Evolutionary conservation across 257 asterid species (phyloP).

Genomic region (Gardenia jasminoides): DNA sequence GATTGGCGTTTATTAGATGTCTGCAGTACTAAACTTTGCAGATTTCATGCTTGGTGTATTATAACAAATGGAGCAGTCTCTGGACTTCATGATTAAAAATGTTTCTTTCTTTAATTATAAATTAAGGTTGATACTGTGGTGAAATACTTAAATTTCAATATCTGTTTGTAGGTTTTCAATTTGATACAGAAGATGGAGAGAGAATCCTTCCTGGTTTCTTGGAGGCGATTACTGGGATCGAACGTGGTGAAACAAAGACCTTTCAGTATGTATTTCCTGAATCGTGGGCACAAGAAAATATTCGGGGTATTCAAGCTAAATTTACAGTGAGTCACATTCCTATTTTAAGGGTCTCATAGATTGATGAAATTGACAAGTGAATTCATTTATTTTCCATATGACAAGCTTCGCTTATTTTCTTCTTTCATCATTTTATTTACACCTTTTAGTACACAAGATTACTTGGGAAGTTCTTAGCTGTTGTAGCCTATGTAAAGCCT

Average conservation of each 20-base stretch:
- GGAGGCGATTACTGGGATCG: constrained; percentile 59
- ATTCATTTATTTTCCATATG: background rate
- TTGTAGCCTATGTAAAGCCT: background rate
- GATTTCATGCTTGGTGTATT: background rate
- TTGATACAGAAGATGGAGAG: constrained; percentile 92
- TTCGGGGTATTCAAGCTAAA: constrained; percentile 80
- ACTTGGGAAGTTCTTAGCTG: background rate
- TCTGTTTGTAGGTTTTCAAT: constrained; percentile 67
- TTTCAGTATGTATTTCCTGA: constrained; percentile 88
- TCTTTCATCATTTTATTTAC: background rate
- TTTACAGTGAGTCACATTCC: constrained; percentile 61
- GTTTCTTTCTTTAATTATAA: background rate
- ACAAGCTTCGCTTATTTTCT: background rate
- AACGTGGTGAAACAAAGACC: constrained; percentile 69
- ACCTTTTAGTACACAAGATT: background rate
- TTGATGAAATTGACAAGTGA: background rate
- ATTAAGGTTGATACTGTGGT: background rate
- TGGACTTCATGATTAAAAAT: background rate
- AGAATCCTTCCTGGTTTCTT: constrained; percentile 82
- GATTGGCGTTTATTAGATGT: background rate
- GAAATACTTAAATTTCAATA: background rate
- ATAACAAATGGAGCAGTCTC: background rate
- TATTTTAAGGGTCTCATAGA: background rate
- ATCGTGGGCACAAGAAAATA: constrained; percentile 88
- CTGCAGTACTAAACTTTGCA: background rate